Conservation (phyloP, 768 basidiomycete genomes). For the Boletus rubropictus region DNA sequence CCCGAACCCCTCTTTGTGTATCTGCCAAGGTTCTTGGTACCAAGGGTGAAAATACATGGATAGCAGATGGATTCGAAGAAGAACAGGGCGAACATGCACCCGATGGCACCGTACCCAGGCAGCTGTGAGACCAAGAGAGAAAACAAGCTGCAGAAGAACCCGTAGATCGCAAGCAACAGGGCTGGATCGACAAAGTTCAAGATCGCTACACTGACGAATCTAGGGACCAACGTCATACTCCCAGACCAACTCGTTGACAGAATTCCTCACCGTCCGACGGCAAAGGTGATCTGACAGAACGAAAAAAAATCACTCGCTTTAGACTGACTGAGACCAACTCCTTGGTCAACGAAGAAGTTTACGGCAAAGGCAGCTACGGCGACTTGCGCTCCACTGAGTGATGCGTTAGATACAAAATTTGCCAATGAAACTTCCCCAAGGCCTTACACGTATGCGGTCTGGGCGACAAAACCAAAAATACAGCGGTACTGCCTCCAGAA, state of each 20-base stretch:
- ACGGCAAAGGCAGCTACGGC: constrained; percentile 63
- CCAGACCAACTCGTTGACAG: neutral
- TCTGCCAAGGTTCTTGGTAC: constrained; percentile 56
- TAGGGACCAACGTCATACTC: constrained; percentile 23
- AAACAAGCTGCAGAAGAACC: constrained; percentile 46
- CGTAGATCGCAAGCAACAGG: constrained; percentile 51
- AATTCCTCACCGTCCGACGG: constrained; percentile 45
- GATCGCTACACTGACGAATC: constrained; percentile 56
- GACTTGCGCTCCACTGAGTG: constrained; percentile 55
- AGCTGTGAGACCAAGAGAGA: constrained; percentile 46
- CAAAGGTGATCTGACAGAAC: constrained; percentile 66
- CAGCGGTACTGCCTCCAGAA: constrained; percentile 69
- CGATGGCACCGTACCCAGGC: constrained; percentile 50
- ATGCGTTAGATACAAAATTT: neutral
- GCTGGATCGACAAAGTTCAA: constrained; percentile 64
- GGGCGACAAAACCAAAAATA: constrained; percentile 67
- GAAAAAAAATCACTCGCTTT: constrained; percentile 62
- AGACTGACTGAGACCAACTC: constrained; percentile 45
- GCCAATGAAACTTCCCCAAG: neutral
- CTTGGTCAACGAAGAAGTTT: constrained; percentile 64
- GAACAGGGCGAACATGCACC: constrained; percentile 59
- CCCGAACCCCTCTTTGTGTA: constrained; percentile 59
- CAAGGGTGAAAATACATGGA: constrained; percentile 63
- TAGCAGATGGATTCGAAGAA: constrained; percentile 77
- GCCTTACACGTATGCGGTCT: constrained; percentile 59